Evolutionary conservation across 176 grass and related monocot genomes (phyloP), one percentile per base, ranked within the genome.

Genomic region (Themeda triandra): DNA sequence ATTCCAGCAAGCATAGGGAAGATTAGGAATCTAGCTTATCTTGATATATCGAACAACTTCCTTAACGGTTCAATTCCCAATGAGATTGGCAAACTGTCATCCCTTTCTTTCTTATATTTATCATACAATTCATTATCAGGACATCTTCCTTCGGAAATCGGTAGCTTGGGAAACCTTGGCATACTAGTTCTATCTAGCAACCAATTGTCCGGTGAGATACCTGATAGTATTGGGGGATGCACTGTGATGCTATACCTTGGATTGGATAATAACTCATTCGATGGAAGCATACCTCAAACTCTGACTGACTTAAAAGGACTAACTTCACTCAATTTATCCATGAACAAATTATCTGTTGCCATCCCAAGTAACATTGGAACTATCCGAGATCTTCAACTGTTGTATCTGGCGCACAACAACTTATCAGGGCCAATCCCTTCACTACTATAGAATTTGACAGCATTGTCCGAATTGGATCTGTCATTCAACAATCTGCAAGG

Each of bases 401-500:
- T 88, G 23, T 39, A 31, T 79, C 31, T 88, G 0, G 56, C 80
- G 14, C 32, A 68, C 3, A 77, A 35, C n/a, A n/a, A n/a, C n/a
- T n/a, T n/a, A n/a, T n/a, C n/a, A n/a, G n/a, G n/a, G n/a, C n/a
- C n/a, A n/a, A n/a, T n/a, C n/a, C n/a, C n/a, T n/a, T n/a, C n/a
- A n/a, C n/a, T n/a, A n/a, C n/a, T n/a, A n/a, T n/a, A n/a, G 33
- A 77, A 77, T 36, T 46, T 83, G n/a, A n/a, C n/a, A n/a, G n/a
- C 30, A 59, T 51, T 83, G 29, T 31, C 35, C 7, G 21, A 30
- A 59, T 29, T 83, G 10, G 66, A 91, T 66, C 18, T 87, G 21
- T 87, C 80, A 0, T 90, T 65, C 35, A 80, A 90, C 45, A 51
- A 80, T 24, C 41, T 90, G 44, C 69, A 54, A 4, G 83, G 53